Conservation (phyloP, 352 stramenopile genomes). For the Globisporangium uncinulatum region DNA sequence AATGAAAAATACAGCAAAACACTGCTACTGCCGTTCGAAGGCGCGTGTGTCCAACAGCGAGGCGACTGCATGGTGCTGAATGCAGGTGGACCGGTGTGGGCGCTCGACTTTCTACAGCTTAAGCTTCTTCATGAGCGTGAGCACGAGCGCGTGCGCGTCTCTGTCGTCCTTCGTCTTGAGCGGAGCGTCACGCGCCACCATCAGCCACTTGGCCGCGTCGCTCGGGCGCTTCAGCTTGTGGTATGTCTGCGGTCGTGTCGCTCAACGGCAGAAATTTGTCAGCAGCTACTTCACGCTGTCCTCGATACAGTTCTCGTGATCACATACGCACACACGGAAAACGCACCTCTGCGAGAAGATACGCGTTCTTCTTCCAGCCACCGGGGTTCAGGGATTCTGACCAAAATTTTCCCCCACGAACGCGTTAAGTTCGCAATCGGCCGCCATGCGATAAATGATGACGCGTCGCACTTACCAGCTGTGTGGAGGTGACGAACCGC, state of each 20-base stretch:
- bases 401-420: background rate
- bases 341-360: conserved; percentile 47
- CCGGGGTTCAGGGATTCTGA: conserved; percentile 55
- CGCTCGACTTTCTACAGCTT: conserved; percentile 59
- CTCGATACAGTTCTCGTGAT: too few species aligned
- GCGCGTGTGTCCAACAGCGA: conserved; percentile 22
- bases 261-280: background rate
- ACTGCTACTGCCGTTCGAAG: conserved; percentile 49
- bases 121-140: conserved; percentile 42
- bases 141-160: conserved; percentile 37
- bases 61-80: conserved; percentile 48
- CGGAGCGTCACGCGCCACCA: conserved; percentile 37
- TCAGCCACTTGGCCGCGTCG: conserved; percentile 41
- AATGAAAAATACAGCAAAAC: too few species aligned
- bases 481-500: conserved; percentile 43
- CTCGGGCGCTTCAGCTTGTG: conserved; percentile 53
- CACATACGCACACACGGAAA: background rate
- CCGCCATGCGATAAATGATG: background rate
- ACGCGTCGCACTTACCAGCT: conserved; percentile 24
- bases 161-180: conserved; percentile 61
- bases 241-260: conserved; percentile 31
- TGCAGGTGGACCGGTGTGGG: conserved; percentile 68
- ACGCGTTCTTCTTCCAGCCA: conserved; percentile 78
- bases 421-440: too few species aligned
- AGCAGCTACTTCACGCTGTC: too few species aligned